Evolutionary conservation across 306 rosid genomes (phyloP).

Genomic region (Cucurbita pepo): DNA sequence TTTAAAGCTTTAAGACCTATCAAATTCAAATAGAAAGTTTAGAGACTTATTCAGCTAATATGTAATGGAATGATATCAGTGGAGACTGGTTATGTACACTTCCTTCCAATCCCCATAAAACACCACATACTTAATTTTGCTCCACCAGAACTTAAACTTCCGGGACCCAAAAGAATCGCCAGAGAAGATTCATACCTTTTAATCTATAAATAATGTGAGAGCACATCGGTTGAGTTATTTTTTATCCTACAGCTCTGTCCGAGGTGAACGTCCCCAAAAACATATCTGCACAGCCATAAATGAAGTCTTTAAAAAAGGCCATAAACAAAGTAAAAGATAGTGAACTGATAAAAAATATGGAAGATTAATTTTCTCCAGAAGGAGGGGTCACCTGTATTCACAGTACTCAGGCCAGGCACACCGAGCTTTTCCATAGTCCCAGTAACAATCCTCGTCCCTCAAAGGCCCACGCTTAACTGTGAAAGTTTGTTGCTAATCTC

Average conservation of each 20-base stretch:
- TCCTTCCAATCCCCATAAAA: neutral
- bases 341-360: neutral
- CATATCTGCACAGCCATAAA: conserved; percentile 41
- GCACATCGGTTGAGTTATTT: conserved; percentile 37
- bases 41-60: neutral
- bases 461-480: conserved; percentile 97
- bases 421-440: conserved; percentile 99
- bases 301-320: neutral
- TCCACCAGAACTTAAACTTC: neutral
- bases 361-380: neutral
- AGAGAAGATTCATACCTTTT: conserved; percentile 27
- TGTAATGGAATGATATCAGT: neutral
- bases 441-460: conserved; percentile 87
- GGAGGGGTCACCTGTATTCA: conserved; percentile 65
- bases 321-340: neutral
- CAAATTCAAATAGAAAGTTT: too few relatives aligned
- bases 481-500: conserved; percentile 12
- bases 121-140: neutral
- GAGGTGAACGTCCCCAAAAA: conserved; percentile 93
- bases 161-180: neutral
- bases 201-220: conserved; percentile 52
- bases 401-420: conserved; percentile 94
- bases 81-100: neutral
- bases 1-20: too few relatives aligned
- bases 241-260: conserved; percentile 97